A percentile compares a stretch with the other conserved stretches of the same genome.
phyloP scores from a whole-genome alignment of 352 stramenopile species.

The Globisporangium lucens region DNA sequence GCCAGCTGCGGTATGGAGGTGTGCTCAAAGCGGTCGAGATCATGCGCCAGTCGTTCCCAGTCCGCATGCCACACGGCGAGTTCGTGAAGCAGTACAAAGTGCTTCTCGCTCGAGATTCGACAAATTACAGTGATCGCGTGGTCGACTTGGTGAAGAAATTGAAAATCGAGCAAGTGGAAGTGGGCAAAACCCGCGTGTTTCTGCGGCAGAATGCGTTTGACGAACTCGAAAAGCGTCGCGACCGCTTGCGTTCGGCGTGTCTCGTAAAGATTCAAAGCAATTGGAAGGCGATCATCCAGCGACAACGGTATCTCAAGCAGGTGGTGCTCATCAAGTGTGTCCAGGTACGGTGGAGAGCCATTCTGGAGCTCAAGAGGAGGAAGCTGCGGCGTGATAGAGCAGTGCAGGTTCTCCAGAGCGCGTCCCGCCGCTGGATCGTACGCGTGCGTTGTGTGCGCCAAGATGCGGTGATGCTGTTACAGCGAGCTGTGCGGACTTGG shows the following conservation, averaged over 20 bases:
- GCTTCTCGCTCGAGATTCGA: slow-evolving; percentile 16
- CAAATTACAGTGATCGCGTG: slow-evolving; percentile 21
- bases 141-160: slow-evolving; percentile 32
- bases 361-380: slow-evolving; percentile 40
- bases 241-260: slow-evolving; percentile 27
- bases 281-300: slow-evolving; percentile 39
- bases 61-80: slow-evolving; percentile 65
- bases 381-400: slow-evolving; percentile 30
- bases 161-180: slow-evolving; percentile 41
- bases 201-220: slow-evolving; percentile 63
- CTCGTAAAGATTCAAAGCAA: slow-evolving; percentile 44
- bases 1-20: slow-evolving; percentile 78
- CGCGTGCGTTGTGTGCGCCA: slow-evolving; percentile 18
- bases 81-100: slow-evolving; percentile 61
- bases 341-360: slow-evolving; percentile 56
- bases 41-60: slow-evolving; percentile 79
- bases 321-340: slow-evolving; percentile 37
- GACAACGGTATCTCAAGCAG: slow-evolving; percentile 28
- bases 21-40: slow-evolving; percentile 85
- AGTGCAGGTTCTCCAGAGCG: slow-evolving; percentile 33
- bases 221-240: slow-evolving; percentile 47
- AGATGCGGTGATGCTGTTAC: slow-evolving; percentile 29
- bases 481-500: slow-evolving; percentile 30
- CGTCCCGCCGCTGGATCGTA: slow-evolving; percentile 31
- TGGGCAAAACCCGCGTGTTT: slow-evolving; percentile 73